Percentiles rank a stretch among this genome's conserved stretches.
Evolutionary conservation across 768 basidiomycete genomes (phyloP).

Genomic region (Lepiota venenata): DNA sequence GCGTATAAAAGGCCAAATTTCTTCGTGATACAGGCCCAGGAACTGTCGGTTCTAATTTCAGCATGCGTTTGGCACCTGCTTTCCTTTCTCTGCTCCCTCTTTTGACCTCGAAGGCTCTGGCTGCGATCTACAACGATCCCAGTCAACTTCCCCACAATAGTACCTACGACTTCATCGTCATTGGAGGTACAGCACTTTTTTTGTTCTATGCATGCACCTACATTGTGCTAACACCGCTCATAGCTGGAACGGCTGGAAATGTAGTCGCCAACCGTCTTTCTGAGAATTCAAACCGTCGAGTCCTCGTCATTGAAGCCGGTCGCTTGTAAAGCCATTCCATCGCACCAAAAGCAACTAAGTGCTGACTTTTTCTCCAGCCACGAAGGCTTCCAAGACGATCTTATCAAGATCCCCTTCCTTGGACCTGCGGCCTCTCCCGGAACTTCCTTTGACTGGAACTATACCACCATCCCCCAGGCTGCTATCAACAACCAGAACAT

Average conservation of each 20-base stretch:
- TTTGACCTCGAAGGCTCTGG: conserved; percentile 4
- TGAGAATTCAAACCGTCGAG: conserved; percentile 17
- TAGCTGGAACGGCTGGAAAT: conserved; percentile 22
- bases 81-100: conserved; percentile 6
- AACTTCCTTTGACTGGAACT: conserved; percentile 28
- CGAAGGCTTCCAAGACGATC: conserved; percentile 3
- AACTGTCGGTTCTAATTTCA: no score
- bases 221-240: not conserved
- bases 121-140: conserved; percentile 9
- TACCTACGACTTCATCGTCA: conserved; percentile 10
- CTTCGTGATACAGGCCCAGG: no score
- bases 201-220: not conserved
- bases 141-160: conserved; percentile 2
- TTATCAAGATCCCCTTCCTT: conserved; percentile 2
- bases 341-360: no score
- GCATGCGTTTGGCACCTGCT: not conserved
- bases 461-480: conserved; percentile 22
- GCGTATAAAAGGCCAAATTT: no score
- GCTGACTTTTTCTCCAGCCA: not conserved
- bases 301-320: conserved; percentile 26
- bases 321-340: conserved; percentile 12
- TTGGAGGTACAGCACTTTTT: conserved; percentile 7
- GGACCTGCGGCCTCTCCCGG: not conserved
- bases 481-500: conserved; percentile 19
- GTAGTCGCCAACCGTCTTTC: conserved; percentile 23